phyloP scores from a whole-genome alignment of 2,329 filamentous ascomycete genomes.

The Coniochaeta ligniaria region DNA sequence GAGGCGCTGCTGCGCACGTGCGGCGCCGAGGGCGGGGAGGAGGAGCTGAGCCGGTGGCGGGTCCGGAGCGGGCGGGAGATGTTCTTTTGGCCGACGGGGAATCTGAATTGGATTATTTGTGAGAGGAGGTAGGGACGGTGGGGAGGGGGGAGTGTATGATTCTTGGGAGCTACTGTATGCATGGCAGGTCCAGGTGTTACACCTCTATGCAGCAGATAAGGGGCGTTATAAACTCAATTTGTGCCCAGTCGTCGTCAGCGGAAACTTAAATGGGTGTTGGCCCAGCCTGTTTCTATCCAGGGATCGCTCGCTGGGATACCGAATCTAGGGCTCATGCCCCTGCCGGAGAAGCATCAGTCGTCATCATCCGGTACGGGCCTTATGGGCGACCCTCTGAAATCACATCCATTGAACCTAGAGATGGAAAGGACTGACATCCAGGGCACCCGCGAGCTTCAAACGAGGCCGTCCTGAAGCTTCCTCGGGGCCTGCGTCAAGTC shows the following conservation, averaged over 20 bases:
- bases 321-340: no score
- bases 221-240: not conserved
- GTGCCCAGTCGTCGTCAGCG: not conserved
- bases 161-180: not conserved
- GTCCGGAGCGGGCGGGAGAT: conserved; percentile 36
- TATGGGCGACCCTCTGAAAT: no score
- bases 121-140: conserved; percentile 21
- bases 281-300: not conserved
- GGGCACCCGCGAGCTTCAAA: no score
- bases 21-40: conserved; percentile 29
- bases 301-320: no score
- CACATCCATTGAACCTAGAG: no score
- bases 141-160: not conserved
- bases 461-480: no score
- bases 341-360: no score
- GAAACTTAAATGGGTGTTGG: not conserved
- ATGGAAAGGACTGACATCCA: no score
- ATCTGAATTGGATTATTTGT: conserved; percentile 45
- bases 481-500: no score
- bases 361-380: no score
- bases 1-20: conserved; percentile 48
- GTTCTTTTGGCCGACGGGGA: conserved; percentile 43
- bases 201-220: no score
- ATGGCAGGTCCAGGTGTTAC: no score
- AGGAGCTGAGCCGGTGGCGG: conserved; percentile 32